Percentiles rank a stretch among this genome's conserved stretches.
Conservation (phyloP, 148 eudicot genomes). For the Diospyros lotus region DNA sequence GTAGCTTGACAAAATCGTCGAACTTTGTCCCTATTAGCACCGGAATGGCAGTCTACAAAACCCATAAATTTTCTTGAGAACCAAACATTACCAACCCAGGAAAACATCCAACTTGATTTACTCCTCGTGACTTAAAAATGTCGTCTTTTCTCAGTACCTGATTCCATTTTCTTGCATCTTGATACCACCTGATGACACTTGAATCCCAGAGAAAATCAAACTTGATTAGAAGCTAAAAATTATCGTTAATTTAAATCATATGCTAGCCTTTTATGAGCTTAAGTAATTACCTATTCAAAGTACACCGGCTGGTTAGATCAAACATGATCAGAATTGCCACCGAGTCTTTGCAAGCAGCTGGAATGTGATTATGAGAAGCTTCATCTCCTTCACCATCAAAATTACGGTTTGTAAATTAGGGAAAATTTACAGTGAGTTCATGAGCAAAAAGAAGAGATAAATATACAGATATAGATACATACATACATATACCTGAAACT, state of each 20-base stretch:
- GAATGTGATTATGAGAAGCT: slow-evolving; percentile 23
- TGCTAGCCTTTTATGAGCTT: too few relatives aligned
- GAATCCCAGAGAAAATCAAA: background rate
- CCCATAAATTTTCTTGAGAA: background rate
- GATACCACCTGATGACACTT: slow-evolving; percentile 61
- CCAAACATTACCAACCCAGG: background rate
- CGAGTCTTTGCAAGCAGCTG: slow-evolving; percentile 42
- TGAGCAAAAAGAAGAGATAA: too few relatives aligned
- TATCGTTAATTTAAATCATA: background rate
- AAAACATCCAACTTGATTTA: too few relatives aligned
- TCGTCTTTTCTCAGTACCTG: slow-evolving; percentile 29
- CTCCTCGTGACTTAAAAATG: too few relatives aligned
- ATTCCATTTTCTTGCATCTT: slow-evolving; percentile 68
- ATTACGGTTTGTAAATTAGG: background rate
- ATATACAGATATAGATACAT: too few relatives aligned
- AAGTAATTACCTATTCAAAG: slow-evolving; percentile 33
- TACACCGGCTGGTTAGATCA: slow-evolving; percentile 55
- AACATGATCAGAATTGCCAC: slow-evolving; percentile 60
- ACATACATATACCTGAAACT: too few relatives aligned
- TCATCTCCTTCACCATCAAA: slow-evolving; percentile 24
- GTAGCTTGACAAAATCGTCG: slow-evolving; percentile 61
- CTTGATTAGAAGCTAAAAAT: background rate
- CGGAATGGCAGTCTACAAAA: slow-evolving; percentile 57
- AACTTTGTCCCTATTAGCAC: slow-evolving; percentile 65
- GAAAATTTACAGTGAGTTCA: too few relatives aligned